Evolutionary conservation across 1,139 yeast species (phyloP), one percentile per base, ranked within the genome.

Genomic region (Candida sanyaensis): DNA sequence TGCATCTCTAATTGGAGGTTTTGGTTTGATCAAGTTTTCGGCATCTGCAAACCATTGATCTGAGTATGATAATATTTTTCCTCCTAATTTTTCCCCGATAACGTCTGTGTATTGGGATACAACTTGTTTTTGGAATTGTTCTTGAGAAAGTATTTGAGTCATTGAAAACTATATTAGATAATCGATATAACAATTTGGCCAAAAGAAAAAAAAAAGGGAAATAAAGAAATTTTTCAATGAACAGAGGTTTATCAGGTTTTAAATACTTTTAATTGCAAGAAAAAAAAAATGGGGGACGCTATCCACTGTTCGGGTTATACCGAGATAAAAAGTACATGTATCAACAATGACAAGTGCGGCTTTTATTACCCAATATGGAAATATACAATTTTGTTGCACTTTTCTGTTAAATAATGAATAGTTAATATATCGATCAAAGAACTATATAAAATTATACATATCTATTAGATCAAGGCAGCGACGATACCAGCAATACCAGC

Each of bases 41-140:
- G 98, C 97, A 43, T 83, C 92, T 1, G 97, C 98, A 69, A 92
- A 92, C 95, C 96, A 92, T 68, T 92, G 95, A 64, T 92, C 97
- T 39, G 95, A 85, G 61, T 78, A 81, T 23, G 78, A 68, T 32
- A 87, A 60, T 13, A 90, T 81, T 53, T 78, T 66, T 2, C 96
- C 97, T 2, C 96, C 97, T 6, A 92, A 71, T 59, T 87, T 86
- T 55, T 82, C 87, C 42, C 93, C 95, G 54, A 90, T 80, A n/a
- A 91, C 90, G 64, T 93, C 82, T 41, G 83, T 78, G 61, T 78
- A 80, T 53, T 77, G 69, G 52, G 68, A 71, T 26, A 77, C 81
- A 48, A 81, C 63, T 47, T 71, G 63, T 31, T 67, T 55, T 55
- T 75, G 73, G 62, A 81, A 81, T 37, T 75, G 71, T 47, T 69